Conservation (phyloP, 805 yeast genomes). For the Ogataea ganodermae region DNA sequence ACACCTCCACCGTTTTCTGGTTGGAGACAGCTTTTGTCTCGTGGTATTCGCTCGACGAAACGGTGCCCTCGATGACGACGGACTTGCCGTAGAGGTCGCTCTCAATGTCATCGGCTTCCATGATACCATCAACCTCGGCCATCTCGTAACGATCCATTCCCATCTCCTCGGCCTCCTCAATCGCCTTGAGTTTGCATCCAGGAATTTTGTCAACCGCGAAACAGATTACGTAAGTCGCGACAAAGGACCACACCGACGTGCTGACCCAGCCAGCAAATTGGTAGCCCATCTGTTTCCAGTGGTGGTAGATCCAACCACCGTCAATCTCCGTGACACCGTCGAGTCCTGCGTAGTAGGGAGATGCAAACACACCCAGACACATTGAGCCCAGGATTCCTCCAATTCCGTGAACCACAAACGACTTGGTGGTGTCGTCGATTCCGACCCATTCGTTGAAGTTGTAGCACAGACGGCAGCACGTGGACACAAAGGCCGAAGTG, state of each 20-base stretch:
- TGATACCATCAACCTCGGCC: conserved; percentile 46
- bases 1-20: conserved; percentile 21
- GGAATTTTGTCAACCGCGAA: conserved; percentile 53
- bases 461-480: conserved; percentile 39
- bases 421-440: conserved; percentile 47
- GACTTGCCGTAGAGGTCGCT: conserved; percentile 9
- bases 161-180: conserved; percentile 48
- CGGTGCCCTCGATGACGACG: conserved; percentile 17
- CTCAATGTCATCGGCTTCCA: conserved; percentile 11
- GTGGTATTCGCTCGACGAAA: conserved; percentile 21
- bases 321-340: conserved; percentile 45
- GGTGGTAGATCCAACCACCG: conserved; percentile 50
- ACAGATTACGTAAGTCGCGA: conserved; percentile 45
- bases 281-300: conserved; percentile 47
- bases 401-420: conserved; percentile 48
- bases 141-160: conserved; percentile 54
- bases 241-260: conserved; percentile 46
- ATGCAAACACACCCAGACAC: conserved; percentile 47
- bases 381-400: conserved; percentile 50
- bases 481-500: conserved; percentile 42
- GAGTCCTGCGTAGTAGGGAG: conserved; percentile 43
- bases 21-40: conserved; percentile 19
- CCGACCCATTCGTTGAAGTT: conserved; percentile 42
- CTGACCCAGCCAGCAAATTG: conserved; percentile 48
- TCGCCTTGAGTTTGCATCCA: conserved; percentile 47